phyloP scores from a whole-genome alignment of 2,329 filamentous ascomycete species.

The Drechslerella coelobrocha region DNA sequence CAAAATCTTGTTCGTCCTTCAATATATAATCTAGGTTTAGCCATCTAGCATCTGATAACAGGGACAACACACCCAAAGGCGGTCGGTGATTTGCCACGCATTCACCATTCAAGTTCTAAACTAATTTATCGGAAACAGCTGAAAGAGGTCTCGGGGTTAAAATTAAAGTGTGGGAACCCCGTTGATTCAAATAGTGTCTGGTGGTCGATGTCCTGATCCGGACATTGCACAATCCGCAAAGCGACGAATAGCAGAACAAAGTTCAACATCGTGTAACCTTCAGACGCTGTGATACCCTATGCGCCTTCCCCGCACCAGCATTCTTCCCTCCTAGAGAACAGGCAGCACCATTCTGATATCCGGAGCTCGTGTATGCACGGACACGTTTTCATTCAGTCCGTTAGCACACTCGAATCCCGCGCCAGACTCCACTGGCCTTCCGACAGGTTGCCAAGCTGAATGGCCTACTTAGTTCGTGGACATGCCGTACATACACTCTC shows the following conservation, averaged over 20 bases:
- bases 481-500: too few species aligned
- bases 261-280: constrained; percentile 45
- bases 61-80: background rate
- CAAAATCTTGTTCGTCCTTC: too few species aligned
- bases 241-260: constrained; percentile 35
- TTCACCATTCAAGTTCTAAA: background rate
- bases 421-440: background rate
- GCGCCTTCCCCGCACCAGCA: background rate
- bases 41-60: background rate
- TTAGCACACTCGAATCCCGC: background rate
- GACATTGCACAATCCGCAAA: too few species aligned
- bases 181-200: background rate
- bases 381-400: background rate
- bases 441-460: too few species aligned
- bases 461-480: too few species aligned
- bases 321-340: background rate
- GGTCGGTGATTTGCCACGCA: background rate
- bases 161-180: too few species aligned
- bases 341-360: background rate
- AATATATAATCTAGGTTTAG: too few species aligned
- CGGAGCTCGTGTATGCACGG: background rate
- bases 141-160: too few species aligned
- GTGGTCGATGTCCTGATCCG: background rate
- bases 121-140: background rate
- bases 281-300: constrained; percentile 5